Percentiles rank a stretch among this genome's conserved stretches.
Conservation (phyloP, 2,329 filamentous ascomycete genomes). For the Thelonectria rubi region DNA sequence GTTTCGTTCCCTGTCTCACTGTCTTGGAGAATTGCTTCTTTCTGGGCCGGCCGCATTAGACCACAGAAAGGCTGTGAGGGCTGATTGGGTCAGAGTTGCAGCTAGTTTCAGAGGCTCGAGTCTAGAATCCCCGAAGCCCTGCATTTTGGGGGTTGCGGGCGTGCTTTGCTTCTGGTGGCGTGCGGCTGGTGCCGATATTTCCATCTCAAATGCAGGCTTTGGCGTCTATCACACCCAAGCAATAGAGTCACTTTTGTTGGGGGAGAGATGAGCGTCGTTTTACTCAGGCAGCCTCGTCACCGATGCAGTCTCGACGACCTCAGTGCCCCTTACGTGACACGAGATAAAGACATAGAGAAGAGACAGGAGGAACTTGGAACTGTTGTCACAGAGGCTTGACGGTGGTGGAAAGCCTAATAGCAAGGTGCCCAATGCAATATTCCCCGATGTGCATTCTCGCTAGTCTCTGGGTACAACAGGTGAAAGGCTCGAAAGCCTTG, state of each 20-base stretch:
- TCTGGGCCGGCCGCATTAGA: constrained; percentile 12
- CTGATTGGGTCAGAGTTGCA: constrained; percentile 7
- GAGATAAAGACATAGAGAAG: neutral
- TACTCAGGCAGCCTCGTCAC: constrained; percentile 12
- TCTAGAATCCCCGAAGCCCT: constrained; percentile 1
- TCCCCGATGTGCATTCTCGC: neutral
- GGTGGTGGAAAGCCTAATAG: neutral
- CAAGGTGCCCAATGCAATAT: constrained; percentile 9
- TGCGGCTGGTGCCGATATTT: constrained; percentile 4
- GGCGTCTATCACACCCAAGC: constrained; percentile 9
- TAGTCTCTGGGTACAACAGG: neutral
- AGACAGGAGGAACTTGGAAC: neutral
- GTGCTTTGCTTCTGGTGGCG: constrained; percentile 8
- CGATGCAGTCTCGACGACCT: constrained; percentile 2
- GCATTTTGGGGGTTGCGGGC: neutral
- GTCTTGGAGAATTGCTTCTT: constrained; percentile 1
- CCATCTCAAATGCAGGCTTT: constrained; percentile 15
- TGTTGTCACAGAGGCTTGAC: neutral
- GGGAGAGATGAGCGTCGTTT: neutral
- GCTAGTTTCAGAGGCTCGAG: constrained; percentile 3
- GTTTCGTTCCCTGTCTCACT: neutral
- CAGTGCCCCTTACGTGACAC: neutral
- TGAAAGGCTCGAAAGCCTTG: neutral
- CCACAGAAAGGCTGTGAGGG: constrained; percentile 4
- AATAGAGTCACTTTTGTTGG: neutral